Base-by-base conservation (phyloP, 805 yeast genomes). In the Yarrowia sp. region DNA sequence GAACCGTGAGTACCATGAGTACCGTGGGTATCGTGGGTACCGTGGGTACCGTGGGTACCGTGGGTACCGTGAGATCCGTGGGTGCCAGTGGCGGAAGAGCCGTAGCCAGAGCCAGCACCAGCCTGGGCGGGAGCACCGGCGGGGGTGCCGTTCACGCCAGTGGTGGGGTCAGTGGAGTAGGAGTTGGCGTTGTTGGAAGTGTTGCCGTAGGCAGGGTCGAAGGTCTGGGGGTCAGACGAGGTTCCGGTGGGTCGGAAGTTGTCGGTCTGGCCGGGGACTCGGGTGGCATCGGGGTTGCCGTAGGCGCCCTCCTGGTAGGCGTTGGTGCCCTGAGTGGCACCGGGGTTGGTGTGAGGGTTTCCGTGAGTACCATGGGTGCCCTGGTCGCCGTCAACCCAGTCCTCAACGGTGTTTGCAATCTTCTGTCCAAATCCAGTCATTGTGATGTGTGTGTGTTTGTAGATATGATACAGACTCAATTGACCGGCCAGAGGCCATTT, bases 241-340 rank as follows among this genome's bases (percentile, higher is more conserved):
- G 53, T 7, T 32, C 53, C 53, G 14, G 53, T 46, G 18, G 36
- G 53, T 29, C 36, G 36, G 36, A 46, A 46, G 53, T 46, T 46
- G 8, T 46, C 53, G 14, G 53, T 29, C 53, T 46, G 53, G 14
- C 53, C 53, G 53, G 53, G 53, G 36, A 46, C 53, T 31, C 36
- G 36, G 53, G 53, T 46, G 18, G 53, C 53, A 13, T 46, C 29
- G 36, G 53, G 16, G 36, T 46, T 19, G 18, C 53, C 53, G 36
- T 46, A 46, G 31, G 53, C 12, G 36, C 53, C 36, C 36, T 46
- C 53, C 36, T 19, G 14, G 53, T 46, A 46, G 7, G 53, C 53
- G 14, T 14, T 12, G 53, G 53, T 46, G 13, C 53, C 53, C 18
- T 21, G 24, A 14, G 53, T 46, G 10, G 53, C 53, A 19, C 22